These are phyloP conservation scores for Coemansia sp. DNA, from an alignment of 192 early-diverging fungal genomes.

Conservation along the genomic window DNA sequence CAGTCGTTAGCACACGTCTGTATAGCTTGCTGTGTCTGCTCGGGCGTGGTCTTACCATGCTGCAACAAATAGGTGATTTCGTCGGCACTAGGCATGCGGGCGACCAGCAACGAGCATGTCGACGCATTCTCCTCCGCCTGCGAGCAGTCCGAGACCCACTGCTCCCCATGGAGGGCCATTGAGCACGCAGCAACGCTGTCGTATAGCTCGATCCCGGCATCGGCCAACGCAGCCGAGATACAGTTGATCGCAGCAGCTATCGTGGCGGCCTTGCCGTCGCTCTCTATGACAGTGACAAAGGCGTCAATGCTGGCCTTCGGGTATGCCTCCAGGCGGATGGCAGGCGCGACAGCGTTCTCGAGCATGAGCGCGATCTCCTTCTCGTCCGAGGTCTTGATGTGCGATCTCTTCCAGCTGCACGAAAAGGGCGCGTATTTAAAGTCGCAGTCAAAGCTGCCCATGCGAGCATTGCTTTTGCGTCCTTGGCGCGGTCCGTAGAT, in stretches of 20 bases:
- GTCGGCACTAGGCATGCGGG: constrained; percentile 54
- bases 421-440: constrained; percentile 57
- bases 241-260: constrained; percentile 57
- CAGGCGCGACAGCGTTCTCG: constrained; percentile 51
- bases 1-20: constrained; percentile 41
- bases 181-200: constrained; percentile 57
- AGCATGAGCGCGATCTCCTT: constrained; percentile 52
- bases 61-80: constrained; percentile 54
- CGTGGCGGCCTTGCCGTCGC: constrained; percentile 56
- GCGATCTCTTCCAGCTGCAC: constrained; percentile 48
- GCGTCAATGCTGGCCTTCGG: constrained; percentile 56
- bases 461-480: constrained; percentile 45
- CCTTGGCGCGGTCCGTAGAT: constrained; percentile 55
- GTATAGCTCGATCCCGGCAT: constrained; percentile 58
- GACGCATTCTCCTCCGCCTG: constrained; percentile 45
- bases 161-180: constrained; percentile 27
- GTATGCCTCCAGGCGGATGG: constrained; percentile 55
- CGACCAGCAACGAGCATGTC: constrained; percentile 34
- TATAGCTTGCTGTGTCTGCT: constrained; percentile 45
- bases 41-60: constrained; percentile 44
- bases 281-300: constrained; percentile 57
- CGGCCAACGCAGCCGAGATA: constrained; percentile 55
- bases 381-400: constrained; percentile 45
- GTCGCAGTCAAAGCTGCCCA: constrained; percentile 51
- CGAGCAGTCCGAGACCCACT: constrained; percentile 47